These are phyloP conservation scores for Lasiodiplodia citricola DNA, from an alignment of 2,329 filamentous ascomycete genomes.

Conservation along the genomic window DNA sequence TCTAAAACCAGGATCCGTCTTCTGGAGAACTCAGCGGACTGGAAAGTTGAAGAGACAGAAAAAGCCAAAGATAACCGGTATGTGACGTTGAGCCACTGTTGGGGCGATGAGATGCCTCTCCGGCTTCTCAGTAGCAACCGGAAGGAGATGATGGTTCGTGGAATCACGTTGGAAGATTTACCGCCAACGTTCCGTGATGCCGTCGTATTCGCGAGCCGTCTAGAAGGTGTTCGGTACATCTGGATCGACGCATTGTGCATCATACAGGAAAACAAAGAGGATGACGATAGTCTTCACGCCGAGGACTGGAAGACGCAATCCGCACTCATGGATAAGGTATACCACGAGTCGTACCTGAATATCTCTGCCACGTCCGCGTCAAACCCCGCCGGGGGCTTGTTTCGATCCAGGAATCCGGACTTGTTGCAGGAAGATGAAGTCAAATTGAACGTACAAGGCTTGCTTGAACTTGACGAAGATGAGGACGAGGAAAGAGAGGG, in stretches of 20 bases:
- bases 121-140: constrained; percentile 21
- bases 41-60: not conserved
- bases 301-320: constrained; percentile 12
- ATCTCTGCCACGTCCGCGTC: not conserved
- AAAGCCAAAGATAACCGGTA: not conserved
- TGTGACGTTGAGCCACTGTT: constrained; percentile 28
- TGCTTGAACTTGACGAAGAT: not conserved
- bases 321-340: constrained; percentile 11
- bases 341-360: constrained; percentile 6
- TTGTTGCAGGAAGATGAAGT: not conserved
- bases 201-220: constrained; percentile 20
- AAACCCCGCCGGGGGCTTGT: not conserved
- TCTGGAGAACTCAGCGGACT: constrained; percentile 13
- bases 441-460: not conserved
- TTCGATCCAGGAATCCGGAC: not conserved
- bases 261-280: constrained; percentile 23
- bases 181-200: constrained; percentile 31
- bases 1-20: not conserved
- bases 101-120: constrained; percentile 26
- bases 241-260: constrained; percentile 28
- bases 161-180: constrained; percentile 23
- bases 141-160: constrained; percentile 8
- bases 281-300: not conserved
- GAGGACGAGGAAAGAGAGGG: not conserved
- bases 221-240: constrained; percentile 28